phyloP scores from a whole-genome alignment of 148 eudicot species.

The Simmondsia chinensis region DNA sequence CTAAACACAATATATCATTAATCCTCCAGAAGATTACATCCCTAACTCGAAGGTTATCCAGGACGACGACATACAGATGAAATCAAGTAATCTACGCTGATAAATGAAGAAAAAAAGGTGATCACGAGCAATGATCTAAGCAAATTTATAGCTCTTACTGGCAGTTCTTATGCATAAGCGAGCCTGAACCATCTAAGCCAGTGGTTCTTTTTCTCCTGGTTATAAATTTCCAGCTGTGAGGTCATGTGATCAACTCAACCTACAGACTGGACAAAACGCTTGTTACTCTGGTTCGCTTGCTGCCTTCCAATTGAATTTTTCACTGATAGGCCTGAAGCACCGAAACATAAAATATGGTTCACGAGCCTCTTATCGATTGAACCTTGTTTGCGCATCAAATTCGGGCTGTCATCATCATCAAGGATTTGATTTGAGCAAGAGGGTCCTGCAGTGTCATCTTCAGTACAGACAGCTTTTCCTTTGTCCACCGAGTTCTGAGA shows the following conservation, averaged over 20 bases:
- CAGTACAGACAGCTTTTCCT: slow-evolving; percentile 31
- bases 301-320: slow-evolving; percentile 11
- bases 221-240: not conserved
- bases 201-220: no score
- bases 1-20: no score
- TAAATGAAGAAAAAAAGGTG: no score
- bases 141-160: no score
- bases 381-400: slow-evolving; percentile 18
- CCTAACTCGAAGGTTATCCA: no score
- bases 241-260: not conserved
- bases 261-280: slow-evolving; percentile 3
- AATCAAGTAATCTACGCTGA: no score
- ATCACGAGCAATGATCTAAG: no score
- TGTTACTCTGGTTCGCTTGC: slow-evolving; percentile 9
- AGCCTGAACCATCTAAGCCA: no score
- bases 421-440: slow-evolving; percentile 20
- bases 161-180: no score
- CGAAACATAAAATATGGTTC: slow-evolving; percentile 55
- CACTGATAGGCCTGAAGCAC: slow-evolving; percentile 24
- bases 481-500: slow-evolving; percentile 42
- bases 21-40: no score
- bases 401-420: slow-evolving; percentile 13
- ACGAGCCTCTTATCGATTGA: slow-evolving; percentile 23
- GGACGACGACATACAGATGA: no score
- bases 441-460: slow-evolving; percentile 26